phyloP scores from a whole-genome alignment of 805 yeast genomes.

The Spathaspora passalidarum region DNA sequence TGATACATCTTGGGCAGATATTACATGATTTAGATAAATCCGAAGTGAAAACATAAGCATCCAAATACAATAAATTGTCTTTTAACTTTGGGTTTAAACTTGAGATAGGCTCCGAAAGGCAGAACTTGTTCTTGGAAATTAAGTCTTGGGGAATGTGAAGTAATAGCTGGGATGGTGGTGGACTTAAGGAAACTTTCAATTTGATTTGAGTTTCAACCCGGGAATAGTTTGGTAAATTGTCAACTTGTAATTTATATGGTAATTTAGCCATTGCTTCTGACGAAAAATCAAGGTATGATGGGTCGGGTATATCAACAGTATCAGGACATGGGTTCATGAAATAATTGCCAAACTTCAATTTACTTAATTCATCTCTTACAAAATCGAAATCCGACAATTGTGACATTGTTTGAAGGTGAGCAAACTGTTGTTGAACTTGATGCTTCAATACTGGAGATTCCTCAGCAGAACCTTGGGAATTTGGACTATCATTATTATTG shows the following conservation, averaged over 20 bases:
- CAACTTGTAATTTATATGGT: conserved; percentile 51
- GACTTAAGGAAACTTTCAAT: conserved; percentile 61
- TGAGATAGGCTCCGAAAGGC: conserved; percentile 52
- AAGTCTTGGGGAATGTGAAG: conserved; percentile 85
- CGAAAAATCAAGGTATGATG: conserved; percentile 37
- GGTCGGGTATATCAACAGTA: conserved; percentile 27
- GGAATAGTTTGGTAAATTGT: conserved; percentile 73
- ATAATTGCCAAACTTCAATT: conserved; percentile 51
- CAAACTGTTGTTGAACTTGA: conserved; percentile 2
- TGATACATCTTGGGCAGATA: conserved; percentile 85
- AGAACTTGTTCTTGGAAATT: conserved; percentile 81
- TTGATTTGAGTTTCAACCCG: conserved; percentile 96
- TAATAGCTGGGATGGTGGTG: conserved; percentile 71
- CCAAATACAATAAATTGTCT: conserved; percentile 61
- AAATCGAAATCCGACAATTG: conserved; percentile 24
- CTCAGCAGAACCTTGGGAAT: neutral
- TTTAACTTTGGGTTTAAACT: conserved; percentile 38
- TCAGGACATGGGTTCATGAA: conserved; percentile 35
- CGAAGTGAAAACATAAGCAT: conserved; percentile 75
- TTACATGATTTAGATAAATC: conserved; percentile 50
- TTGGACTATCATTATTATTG: conserved; percentile 4
- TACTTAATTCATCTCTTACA: conserved; percentile 48
- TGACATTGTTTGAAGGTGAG: neutral
- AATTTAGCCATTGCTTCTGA: conserved; percentile 31
- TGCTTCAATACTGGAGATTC: neutral